A percentile compares a stretch with the other conserved stretches of the same genome.
Evolutionary conservation across 108 stramenopile genomes (phyloP).

Genomic region (Skeletonema menzelii): DNA sequence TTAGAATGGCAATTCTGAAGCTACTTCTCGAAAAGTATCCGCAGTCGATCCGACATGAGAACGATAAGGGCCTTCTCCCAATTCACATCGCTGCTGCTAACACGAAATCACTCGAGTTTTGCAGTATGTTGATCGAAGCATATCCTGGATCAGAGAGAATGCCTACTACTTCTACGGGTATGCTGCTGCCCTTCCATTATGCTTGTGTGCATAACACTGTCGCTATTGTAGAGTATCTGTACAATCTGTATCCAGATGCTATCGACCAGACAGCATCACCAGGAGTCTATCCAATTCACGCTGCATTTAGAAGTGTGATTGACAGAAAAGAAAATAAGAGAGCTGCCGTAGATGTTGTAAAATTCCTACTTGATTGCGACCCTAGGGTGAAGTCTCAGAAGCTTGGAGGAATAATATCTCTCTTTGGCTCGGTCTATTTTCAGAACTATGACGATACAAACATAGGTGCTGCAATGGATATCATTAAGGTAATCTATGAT

Average conservation of each 20-base stretch:
- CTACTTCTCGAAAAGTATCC: not conserved
- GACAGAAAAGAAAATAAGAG: no score
- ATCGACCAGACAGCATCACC: not conserved
- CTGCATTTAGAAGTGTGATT: not conserved
- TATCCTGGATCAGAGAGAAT: constrained; percentile 7
- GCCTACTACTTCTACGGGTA: not conserved
- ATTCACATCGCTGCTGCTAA: not conserved
- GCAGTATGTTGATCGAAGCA: not conserved
- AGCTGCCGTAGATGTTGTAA: no score
- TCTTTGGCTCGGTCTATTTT: no score
- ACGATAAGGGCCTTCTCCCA: not conserved
- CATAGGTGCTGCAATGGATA: no score
- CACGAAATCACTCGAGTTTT: not conserved
- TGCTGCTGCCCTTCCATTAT: constrained; percentile 2
- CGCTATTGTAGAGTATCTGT: not conserved
- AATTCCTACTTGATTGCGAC: no score
- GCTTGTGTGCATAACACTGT: not conserved
- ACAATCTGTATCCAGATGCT: not conserved
- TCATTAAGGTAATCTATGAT: no score
- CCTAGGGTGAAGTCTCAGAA: no score
- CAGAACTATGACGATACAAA: no score
- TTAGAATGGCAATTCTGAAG: not conserved
- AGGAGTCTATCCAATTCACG: no score
- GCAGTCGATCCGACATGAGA: not conserved
- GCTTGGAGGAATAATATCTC: no score